Percentiles rank a stretch among this genome's conserved stretches.
Conservation (phyloP, 106 monocot species). For the Apostasia shenzhenica region DNA sequence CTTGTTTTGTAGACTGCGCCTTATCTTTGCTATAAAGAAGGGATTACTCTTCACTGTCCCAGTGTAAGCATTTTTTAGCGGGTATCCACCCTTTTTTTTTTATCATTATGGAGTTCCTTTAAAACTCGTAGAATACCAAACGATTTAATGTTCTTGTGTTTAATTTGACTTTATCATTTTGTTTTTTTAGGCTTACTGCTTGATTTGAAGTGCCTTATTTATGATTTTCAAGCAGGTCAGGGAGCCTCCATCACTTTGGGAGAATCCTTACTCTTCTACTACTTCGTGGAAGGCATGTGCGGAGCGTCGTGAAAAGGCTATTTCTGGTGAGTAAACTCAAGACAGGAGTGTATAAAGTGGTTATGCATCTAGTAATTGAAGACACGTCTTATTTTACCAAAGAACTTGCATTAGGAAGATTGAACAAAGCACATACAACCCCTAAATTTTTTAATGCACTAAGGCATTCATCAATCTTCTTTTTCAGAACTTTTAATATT, state of each 20-base stretch:
- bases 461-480: too few relatives aligned
- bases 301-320: slow-evolving; percentile 51
- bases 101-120: not conserved
- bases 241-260: slow-evolving; percentile 81
- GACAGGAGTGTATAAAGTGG: too few relatives aligned
- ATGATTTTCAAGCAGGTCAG: slow-evolving; percentile 42
- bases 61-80: slow-evolving; percentile 28
- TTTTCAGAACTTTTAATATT: too few relatives aligned
- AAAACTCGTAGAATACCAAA: not conserved
- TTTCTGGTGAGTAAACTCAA: slow-evolving; percentile 44
- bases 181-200: not conserved
- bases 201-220: not conserved
- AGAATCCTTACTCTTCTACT: slow-evolving; percentile 79
- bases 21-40: slow-evolving; percentile 88
- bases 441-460: too few relatives aligned
- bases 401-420: too few relatives aligned
- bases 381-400: too few relatives aligned
- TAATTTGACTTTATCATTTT: slow-evolving; percentile 2
- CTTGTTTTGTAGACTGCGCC: slow-evolving; percentile 56
- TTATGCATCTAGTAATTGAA: too few relatives aligned
- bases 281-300: slow-evolving; percentile 96
- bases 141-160: not conserved
- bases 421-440: too few relatives aligned
- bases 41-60: slow-evolving; percentile 74
- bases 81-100: not conserved